These are phyloP conservation scores for Moesziomyces globuligerus DNA, from an alignment of 1,284 basidiomycete species.

Conservation along the genomic window DNA sequence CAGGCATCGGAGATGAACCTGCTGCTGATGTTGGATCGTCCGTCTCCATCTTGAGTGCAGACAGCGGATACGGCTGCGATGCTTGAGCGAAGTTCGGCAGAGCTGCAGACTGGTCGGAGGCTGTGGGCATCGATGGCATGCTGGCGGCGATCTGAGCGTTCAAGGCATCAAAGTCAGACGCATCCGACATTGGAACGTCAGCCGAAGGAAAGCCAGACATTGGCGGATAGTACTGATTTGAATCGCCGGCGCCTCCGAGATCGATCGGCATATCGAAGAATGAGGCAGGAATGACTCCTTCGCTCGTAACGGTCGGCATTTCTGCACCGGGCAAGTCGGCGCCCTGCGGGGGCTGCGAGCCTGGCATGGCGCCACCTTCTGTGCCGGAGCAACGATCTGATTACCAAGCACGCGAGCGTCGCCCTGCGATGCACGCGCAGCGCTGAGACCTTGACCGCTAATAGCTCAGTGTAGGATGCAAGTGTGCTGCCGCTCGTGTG, in stretches of 20 bases:
- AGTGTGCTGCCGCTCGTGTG: neutral
- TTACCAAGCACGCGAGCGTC: too few relatives aligned
- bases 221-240: slow-evolving; percentile 17
- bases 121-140: slow-evolving; percentile 10
- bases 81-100: neutral
- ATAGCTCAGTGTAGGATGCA: neutral
- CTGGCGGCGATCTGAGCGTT: slow-evolving; percentile 26
- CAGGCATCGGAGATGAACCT: slow-evolving; percentile 10
- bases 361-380: slow-evolving; percentile 9
- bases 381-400: neutral
- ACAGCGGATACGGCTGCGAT: slow-evolving; percentile 1
- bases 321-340: slow-evolving; percentile 7
- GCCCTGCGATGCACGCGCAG: too few relatives aligned
- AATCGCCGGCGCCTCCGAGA: slow-evolving; percentile 8
- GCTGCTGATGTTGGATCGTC: slow-evolving; percentile 13
- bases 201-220: slow-evolving; percentile 15
- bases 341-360: slow-evolving; percentile 13
- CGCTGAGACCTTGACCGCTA: too few relatives aligned
- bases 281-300: slow-evolving; percentile 34
- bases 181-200: slow-evolving; percentile 10
- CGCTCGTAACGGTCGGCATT: slow-evolving; percentile 7
- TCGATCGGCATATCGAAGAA: slow-evolving; percentile 49
- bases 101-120: neutral
- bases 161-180: slow-evolving; percentile 27
- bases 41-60: slow-evolving; percentile 22